phyloP scores from a whole-genome alignment of 345 rosid species.

The Anacardium occidentale region DNA sequence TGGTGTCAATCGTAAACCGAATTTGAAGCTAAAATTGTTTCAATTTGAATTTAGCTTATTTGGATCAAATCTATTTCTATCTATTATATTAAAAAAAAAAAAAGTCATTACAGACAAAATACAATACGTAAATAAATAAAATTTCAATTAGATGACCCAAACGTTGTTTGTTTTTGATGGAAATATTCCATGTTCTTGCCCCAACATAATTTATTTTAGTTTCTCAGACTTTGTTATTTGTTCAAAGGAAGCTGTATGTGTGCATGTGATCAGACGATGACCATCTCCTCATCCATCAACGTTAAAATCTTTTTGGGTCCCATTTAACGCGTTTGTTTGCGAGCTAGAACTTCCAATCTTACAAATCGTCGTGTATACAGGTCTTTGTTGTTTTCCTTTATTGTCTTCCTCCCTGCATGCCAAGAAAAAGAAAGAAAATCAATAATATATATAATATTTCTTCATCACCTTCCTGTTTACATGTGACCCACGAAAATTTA shows the following conservation, averaged over 20 bases:
- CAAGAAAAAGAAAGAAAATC: conserved; percentile 11
- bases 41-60: too few species aligned
- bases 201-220: background rate
- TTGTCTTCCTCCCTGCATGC: conserved; percentile 9
- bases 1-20: too few species aligned
- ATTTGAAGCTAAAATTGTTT: too few species aligned
- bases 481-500: background rate
- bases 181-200: conserved; percentile 7
- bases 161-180: conserved; percentile 3
- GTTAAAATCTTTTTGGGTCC: conserved; percentile 31
- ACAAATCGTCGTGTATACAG: background rate
- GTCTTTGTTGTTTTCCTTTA: conserved; percentile 13
- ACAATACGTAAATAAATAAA: too few species aligned
- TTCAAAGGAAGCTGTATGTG: conserved; percentile 15
- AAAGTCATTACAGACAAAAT: too few species aligned
- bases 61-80: too few species aligned
- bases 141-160: too few species aligned
- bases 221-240: background rate
- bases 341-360: conserved; percentile 18
- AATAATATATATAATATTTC: background rate
- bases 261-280: conserved; percentile 1
- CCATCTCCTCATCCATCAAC: conserved; percentile 24
- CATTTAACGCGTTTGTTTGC: conserved; percentile 37
- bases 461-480: too few species aligned
- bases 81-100: too few species aligned